These are phyloP conservation scores for Rhododendron ferrugineum DNA, from an alignment of 148 eudicot genomes.

Conservation along the genomic window DNA sequence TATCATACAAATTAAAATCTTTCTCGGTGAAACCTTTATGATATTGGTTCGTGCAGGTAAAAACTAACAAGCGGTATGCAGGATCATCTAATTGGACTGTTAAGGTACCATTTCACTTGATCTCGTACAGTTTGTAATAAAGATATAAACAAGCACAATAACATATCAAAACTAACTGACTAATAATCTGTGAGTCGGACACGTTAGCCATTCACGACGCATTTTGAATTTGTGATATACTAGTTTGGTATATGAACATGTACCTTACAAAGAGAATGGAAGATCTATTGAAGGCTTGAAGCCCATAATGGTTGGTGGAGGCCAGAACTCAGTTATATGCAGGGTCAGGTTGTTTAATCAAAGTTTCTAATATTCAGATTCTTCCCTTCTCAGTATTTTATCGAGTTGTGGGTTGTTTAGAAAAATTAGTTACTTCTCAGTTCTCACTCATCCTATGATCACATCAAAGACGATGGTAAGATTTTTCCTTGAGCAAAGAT, in stretches of 20 bases:
- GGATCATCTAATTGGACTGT: slow-evolving; percentile 96
- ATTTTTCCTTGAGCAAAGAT: neutral
- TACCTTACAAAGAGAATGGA: neutral
- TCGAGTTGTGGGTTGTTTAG: neutral
- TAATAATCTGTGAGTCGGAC: neutral
- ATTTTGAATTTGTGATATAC: neutral
- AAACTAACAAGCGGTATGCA: slow-evolving; percentile 86
- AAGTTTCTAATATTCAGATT: neutral
- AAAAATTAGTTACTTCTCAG: neutral
- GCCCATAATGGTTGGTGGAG: neutral
- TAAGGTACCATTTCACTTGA: slow-evolving; percentile 40
- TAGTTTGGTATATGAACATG: neutral
- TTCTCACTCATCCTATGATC: neutral
- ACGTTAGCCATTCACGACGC: neutral
- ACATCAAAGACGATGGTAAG: neutral
- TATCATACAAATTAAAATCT: neutral
- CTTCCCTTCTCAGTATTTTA: neutral
- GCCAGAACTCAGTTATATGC: neutral
- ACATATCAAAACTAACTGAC: neutral
- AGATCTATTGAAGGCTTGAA: neutral
- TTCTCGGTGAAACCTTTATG: neutral
- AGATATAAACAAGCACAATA: neutral
- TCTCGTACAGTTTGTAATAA: neutral
- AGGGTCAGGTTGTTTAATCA: neutral
- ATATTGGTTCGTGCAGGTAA: slow-evolving; percentile 45